Conservation (phyloP, 805 yeast species). For the Nakazawaea wickerhamii region DNA sequence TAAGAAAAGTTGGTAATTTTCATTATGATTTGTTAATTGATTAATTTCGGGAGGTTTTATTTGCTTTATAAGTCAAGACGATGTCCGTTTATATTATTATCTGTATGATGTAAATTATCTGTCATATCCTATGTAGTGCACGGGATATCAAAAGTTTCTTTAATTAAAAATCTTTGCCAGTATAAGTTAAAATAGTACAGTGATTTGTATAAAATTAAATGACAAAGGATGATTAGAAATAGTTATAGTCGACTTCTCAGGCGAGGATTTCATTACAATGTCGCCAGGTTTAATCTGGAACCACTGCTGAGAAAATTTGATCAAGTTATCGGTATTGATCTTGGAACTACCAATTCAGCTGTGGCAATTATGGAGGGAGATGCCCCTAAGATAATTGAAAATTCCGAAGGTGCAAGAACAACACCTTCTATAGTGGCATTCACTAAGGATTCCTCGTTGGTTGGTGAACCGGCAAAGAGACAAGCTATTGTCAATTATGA, state of each 20-base stretch:
- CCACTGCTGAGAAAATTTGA: slow-evolving; percentile 23
- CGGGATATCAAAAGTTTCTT: too few relatives aligned
- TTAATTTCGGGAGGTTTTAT: slow-evolving; percentile 1
- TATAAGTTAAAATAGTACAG: too few relatives aligned
- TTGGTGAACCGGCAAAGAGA: slow-evolving; percentile 93
- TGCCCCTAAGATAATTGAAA: slow-evolving; percentile 72
- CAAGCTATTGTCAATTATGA: slow-evolving; percentile 94
- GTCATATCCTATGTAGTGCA: too few relatives aligned
- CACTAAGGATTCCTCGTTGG: slow-evolving; percentile 85
- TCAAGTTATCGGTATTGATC: slow-evolving; percentile 78
- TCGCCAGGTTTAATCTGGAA: neutral
- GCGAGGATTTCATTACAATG: neutral
- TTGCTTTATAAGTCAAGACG: neutral
- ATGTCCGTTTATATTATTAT: neutral
- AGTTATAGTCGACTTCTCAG: neutral
- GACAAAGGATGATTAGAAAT: neutral
- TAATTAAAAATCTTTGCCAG: too few relatives aligned
- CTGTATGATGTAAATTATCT: too few relatives aligned
- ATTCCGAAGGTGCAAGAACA: slow-evolving; percentile 71
- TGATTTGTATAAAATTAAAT: too few relatives aligned
- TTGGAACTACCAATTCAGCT: slow-evolving; percentile 88
- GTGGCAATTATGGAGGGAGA: slow-evolving; percentile 81
- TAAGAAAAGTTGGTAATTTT: slow-evolving; percentile 1
- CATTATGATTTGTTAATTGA: slow-evolving; percentile 4
- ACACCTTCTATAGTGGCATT: slow-evolving; percentile 95